A percentile compares a stretch with the other conserved stretches of the same genome.
Conservation (phyloP, 192 early-diverging fungal genomes). For the Coemansia furcata region DNA sequence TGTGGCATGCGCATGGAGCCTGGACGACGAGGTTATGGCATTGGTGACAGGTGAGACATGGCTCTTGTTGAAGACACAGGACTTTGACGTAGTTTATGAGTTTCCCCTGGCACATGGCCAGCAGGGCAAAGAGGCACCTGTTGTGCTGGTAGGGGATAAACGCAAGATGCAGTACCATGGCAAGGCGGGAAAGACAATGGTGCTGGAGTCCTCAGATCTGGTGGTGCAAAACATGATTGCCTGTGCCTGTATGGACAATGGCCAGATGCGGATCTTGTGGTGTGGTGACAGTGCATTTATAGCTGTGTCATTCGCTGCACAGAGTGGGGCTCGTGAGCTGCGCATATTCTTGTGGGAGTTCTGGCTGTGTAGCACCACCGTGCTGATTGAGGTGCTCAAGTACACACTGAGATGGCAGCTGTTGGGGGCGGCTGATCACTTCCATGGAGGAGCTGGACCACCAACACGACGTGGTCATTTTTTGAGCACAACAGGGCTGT, state of each 20-base stretch:
- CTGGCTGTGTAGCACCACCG: constrained; percentile 75
- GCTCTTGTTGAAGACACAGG: constrained; percentile 78
- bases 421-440: constrained; percentile 60
- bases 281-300: constrained; percentile 87
- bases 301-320: constrained; percentile 68
- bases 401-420: constrained; percentile 72
- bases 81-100: constrained; percentile 88
- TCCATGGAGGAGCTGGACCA: constrained; percentile 74
- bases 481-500: constrained; percentile 86
- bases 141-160: constrained; percentile 93
- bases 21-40: constrained; percentile 81
- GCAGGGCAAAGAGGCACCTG: constrained; percentile 66
- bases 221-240: constrained; percentile 47
- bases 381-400: constrained; percentile 73
- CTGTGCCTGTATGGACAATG: constrained; percentile 63
- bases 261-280: constrained; percentile 75
- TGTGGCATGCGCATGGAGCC: constrained; percentile 68
- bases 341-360: constrained; percentile 86
- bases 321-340: constrained; percentile 41
- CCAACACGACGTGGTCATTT: constrained; percentile 82
- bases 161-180: constrained; percentile 98
- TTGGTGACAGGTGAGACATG: constrained; percentile 68
- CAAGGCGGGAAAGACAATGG: constrained; percentile 60
- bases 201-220: constrained; percentile 19
- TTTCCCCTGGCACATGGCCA: constrained; percentile 67